Evolutionary conservation across 2,329 filamentous ascomycete species (phyloP).

Genomic region (Aspergillus calidoustus): DNA sequence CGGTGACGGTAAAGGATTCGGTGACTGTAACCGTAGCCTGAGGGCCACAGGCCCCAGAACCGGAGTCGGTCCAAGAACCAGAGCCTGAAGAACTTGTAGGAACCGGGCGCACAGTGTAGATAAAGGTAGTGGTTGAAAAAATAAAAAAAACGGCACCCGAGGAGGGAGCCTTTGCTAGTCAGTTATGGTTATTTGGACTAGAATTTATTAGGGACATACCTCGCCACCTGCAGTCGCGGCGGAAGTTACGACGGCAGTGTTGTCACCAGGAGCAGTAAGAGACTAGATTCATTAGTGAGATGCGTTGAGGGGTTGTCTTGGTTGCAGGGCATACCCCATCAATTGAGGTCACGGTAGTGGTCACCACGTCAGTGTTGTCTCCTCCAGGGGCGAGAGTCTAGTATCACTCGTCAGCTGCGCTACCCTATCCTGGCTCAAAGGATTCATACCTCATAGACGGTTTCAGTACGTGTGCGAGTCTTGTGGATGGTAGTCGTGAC

Average conservation of each 20-base stretch:
- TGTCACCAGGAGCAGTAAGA: background rate
- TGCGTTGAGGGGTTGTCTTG: background rate
- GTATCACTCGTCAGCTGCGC: background rate
- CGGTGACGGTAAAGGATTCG: constrained; percentile 37
- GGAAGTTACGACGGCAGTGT: constrained; percentile 3
- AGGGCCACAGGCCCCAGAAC: constrained; percentile 8
- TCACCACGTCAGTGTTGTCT: background rate
- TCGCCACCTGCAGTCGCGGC: background rate
- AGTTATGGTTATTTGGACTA: too few species aligned
- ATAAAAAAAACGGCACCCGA: too few species aligned
- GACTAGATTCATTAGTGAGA: background rate
- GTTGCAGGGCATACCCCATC: background rate
- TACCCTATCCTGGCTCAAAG: background rate
- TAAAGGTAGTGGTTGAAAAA: constrained; percentile 20
- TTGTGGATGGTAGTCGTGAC: constrained; percentile 44
- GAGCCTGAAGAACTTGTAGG: constrained; percentile 8
- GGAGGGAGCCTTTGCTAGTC: constrained; percentile 18
- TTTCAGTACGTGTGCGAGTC: constrained; percentile 35
- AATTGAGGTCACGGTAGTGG: background rate
- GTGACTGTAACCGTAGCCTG: constrained; percentile 40
- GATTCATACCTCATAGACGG: constrained; percentile 32
- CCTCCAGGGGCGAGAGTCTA: constrained; percentile 13
- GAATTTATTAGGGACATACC: too few species aligned
- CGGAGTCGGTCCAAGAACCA: constrained; percentile 1
- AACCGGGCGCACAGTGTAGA: constrained; percentile 18